These are phyloP conservation scores for Mycena rosella DNA, from an alignment of 768 basidiomycete species.

Conservation along the genomic window DNA sequence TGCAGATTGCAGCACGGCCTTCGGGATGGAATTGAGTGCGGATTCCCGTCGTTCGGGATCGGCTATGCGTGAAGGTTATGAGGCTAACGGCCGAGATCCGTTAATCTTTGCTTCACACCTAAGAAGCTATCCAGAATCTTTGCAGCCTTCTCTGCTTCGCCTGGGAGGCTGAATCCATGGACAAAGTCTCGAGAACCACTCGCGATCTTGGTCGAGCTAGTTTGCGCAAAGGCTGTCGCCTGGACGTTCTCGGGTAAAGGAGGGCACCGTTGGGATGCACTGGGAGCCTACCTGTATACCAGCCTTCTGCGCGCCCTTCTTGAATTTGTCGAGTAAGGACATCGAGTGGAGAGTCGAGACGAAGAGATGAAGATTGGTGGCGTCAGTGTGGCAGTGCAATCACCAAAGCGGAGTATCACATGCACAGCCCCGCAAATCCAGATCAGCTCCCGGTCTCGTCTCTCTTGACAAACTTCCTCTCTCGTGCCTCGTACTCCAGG, in stretches of 20 bases:
- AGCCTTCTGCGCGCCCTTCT: slow-evolving; percentile 83
- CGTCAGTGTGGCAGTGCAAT: too few relatives aligned
- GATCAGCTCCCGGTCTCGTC: too few relatives aligned
- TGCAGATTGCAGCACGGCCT: slow-evolving; percentile 89
- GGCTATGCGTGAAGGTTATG: slow-evolving; percentile 60
- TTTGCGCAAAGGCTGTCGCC: slow-evolving; percentile 80
- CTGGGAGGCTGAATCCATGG: slow-evolving; percentile 89
- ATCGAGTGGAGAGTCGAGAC: slow-evolving; percentile 42
- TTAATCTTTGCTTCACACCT: slow-evolving; percentile 59
- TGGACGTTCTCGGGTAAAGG: slow-evolving; percentile 54
- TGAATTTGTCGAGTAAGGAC: slow-evolving; percentile 84
- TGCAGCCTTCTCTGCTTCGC: slow-evolving; percentile 94
- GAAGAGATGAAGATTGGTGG: background rate
- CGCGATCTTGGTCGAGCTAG: slow-evolving; percentile 76
- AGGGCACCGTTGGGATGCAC: too few relatives aligned
- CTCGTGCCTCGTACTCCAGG: too few relatives aligned
- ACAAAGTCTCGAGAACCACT: slow-evolving; percentile 83
- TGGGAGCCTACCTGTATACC: slow-evolving; percentile 43
- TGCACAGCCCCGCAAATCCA: too few relatives aligned
- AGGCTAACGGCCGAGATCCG: slow-evolving; percentile 24
- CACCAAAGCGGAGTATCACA: too few relatives aligned
- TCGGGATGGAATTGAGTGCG: slow-evolving; percentile 94
- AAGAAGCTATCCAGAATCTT: slow-evolving; percentile 92
- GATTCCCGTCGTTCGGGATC: slow-evolving; percentile 90
- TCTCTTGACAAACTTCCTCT: too few relatives aligned